Percentiles rank a stretch among this genome's conserved stretches.
Evolutionary conservation across 768 basidiomycete genomes (phyloP).

Genomic region (Phylloporus rhodoxanthus): DNA sequence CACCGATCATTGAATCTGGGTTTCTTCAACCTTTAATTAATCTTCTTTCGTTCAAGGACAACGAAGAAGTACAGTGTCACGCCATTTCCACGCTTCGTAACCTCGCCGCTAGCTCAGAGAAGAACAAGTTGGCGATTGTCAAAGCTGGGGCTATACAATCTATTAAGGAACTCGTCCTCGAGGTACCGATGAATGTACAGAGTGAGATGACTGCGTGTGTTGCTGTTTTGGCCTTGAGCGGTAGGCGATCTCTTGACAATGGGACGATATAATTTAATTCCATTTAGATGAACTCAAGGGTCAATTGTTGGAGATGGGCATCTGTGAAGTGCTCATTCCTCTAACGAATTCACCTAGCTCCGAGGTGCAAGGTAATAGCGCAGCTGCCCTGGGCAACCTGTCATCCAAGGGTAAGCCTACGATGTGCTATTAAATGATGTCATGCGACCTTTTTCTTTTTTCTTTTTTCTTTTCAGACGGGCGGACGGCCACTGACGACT

Average conservation of each 20-base stretch:
- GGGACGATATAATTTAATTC: constrained; percentile 2
- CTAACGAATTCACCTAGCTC: constrained; percentile 93
- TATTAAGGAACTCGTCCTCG: constrained; percentile 93
- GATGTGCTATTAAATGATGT: neutral
- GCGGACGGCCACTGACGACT: constrained; percentile 74
- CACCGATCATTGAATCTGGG: constrained; percentile 97
- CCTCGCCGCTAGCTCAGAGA: constrained; percentile 92
- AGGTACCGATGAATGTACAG: constrained; percentile 94
- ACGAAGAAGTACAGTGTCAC: constrained; percentile 99
- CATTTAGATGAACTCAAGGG: constrained; percentile 88
- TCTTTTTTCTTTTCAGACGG: constrained; percentile 50
- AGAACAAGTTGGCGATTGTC: constrained; percentile 97
- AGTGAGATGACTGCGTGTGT: constrained; percentile 99
- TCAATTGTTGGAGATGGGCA: constrained; percentile 95
- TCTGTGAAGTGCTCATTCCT: constrained; percentile 95
- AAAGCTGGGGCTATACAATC: constrained; percentile 95
- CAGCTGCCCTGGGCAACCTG: constrained; percentile 93
- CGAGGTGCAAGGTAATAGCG: constrained; percentile 98
- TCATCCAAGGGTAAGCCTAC: constrained; percentile 79
- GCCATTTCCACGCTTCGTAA: constrained; percentile 97
- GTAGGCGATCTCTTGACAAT: constrained; percentile 39
- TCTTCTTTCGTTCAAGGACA: constrained; percentile 95
- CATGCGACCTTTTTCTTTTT: neutral
- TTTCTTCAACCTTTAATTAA: constrained; percentile 96
- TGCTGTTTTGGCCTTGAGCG: constrained; percentile 91